Base-by-base conservation (phyloP, 2,329 filamentous ascomycete genomes). In the Epichloe sibirici region DNA sequence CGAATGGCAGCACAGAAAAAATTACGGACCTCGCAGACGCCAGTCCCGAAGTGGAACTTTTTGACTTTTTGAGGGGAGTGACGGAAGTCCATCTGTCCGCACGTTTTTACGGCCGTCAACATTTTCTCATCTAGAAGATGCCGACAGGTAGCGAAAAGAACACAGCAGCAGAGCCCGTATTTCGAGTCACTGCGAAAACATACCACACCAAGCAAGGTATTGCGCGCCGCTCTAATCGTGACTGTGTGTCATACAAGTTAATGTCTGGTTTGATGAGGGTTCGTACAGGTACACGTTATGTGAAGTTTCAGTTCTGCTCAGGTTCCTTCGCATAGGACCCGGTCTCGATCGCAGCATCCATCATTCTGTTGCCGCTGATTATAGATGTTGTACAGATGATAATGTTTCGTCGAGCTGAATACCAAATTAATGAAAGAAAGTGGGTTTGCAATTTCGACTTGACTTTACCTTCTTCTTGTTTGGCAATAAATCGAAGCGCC, bases 361-460 rank as follows among this genome's bases (percentile, higher is more conserved):
- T 90, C 72, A 96, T 88, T 63, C 78, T 82, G 67, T 91, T 88
- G 31, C 94, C 93, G 70, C 82, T 95, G 55, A 97, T 82, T 43
- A 98, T 85, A 51, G 87, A 88, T 15, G 93, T 98, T 48, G 93
- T 91, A 66, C 88, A 94, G 63, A 98, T 90, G 48, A 98, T 76
- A 60, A 98, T 85, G 63, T 88, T 88, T 66, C 87, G 83, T 59
- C 85, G 83, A 49, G 77, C 84, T 84, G 63, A 48, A 48, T 11
- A 8, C n/a, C 31, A 3, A 40, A 25, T 51, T 9, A 51, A 44
- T 38, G n/a, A n/a, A 40, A 39, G 17, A 42, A 42, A 11, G 35
- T 5, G 17, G 8, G 6, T 2, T 23, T n/a, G 42, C 28, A 23
- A 42, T 5, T 23, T 39, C 12, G 25, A 38, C 13, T 37, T 21